A percentile compares a stretch with the other conserved stretches of the same genome.
phyloP scores from a whole-genome alignment of 176 grass and related monocot genomes.

The Phragmites australis region DNA sequence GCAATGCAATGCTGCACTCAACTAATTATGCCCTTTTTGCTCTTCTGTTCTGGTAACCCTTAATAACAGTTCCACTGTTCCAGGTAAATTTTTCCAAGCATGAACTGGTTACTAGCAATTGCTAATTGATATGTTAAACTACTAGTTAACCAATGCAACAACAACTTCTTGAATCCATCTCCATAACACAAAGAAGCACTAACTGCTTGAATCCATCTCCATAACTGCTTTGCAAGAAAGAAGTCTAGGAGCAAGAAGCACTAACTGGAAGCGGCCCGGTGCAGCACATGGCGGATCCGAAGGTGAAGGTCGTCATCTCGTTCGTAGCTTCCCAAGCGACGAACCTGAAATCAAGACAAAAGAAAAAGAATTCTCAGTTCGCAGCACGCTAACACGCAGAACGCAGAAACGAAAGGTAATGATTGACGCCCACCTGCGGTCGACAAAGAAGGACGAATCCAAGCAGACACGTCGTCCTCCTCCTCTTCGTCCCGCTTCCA shows the following conservation, averaged over 20 bases:
- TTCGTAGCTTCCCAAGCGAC: slow-evolving; percentile 65
- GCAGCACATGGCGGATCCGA: slow-evolving; percentile 67
- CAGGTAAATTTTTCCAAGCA: background rate
- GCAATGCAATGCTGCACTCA: background rate
- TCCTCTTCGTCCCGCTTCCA: slow-evolving; percentile 29
- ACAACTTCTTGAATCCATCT: background rate
- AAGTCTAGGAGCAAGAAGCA: background rate
- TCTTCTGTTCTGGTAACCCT: no score
- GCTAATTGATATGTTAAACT: background rate
- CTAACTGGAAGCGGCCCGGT: slow-evolving; percentile 77
- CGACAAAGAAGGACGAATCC: slow-evolving; percentile 74
- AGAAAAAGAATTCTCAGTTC: background rate
- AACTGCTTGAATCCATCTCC: background rate
- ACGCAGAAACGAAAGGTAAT: background rate
- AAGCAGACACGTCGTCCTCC: slow-evolving; percentile 65
- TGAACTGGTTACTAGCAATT: background rate
- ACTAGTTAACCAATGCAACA: background rate
- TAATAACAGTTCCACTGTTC: background rate
- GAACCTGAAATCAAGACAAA: slow-evolving; percentile 32
- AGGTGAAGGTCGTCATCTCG: slow-evolving; percentile 82
- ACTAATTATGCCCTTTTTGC: background rate
- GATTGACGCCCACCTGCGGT: slow-evolving; percentile 56
- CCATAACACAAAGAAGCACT: background rate
- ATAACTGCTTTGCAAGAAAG: background rate
- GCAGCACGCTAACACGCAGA: background rate